Conservation (phyloP, 306 rosid species). For the Inga laurina region DNA sequence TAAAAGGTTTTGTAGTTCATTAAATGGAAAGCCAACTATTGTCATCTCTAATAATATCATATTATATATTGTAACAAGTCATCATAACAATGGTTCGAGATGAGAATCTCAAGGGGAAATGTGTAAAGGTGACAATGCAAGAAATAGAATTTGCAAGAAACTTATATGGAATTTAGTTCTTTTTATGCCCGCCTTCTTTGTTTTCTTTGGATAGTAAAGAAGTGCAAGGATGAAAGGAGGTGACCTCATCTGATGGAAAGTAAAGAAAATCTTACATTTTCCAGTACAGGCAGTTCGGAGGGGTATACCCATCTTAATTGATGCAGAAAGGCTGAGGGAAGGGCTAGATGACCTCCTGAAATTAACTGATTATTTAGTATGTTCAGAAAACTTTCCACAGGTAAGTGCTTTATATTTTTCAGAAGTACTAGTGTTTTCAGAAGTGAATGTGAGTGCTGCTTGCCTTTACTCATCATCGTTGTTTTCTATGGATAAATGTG, state of each 20-base stretch:
- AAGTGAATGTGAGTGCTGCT: neutral
- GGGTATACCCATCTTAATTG: conserved; percentile 79
- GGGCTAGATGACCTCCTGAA: conserved; percentile 83
- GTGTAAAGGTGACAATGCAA: conserved; percentile 9
- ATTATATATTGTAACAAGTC: neutral
- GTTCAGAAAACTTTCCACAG: conserved; percentile 80
- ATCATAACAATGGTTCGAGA: conserved; percentile 19
- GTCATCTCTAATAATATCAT: neutral
- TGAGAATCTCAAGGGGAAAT: neutral
- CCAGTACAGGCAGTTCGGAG: conserved; percentile 73
- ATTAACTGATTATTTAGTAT: conserved; percentile 72
- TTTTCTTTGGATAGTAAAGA: conserved; percentile 27
- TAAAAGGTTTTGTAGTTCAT: neutral
- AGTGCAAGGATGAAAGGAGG: conserved; percentile 18
- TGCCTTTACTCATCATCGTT: conserved; percentile 21
- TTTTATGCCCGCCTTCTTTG: neutral
- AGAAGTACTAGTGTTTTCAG: conserved; percentile 9
- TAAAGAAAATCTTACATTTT: conserved; percentile 44
- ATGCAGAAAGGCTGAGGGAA: conserved; percentile 87
- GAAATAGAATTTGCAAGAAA: conserved; percentile 7
- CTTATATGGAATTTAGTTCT: neutral
- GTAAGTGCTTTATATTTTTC: conserved; percentile 50
- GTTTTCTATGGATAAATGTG: conserved; percentile 19
- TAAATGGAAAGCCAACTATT: neutral
- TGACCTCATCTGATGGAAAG: conserved; percentile 31